phyloP scores from a whole-genome alignment of 1,139 yeast species.

The Cylindricascospora bacillispora region DNA sequence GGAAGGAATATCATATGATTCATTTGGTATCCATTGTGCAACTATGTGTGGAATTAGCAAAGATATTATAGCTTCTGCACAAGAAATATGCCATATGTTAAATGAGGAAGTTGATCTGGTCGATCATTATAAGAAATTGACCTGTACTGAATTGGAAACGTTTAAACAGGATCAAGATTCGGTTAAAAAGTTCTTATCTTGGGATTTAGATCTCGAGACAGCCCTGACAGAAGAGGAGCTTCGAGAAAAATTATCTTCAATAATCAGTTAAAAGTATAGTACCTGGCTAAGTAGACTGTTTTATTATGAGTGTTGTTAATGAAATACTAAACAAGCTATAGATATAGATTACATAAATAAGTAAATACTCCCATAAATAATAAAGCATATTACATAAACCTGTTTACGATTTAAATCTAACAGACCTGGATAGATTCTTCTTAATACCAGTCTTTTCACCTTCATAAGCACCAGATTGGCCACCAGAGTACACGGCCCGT shows the following conservation, averaged over 20 bases:
- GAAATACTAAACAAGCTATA: too few relatives aligned
- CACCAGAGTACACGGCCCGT: conserved; percentile 70
- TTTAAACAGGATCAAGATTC: conserved; percentile 17
- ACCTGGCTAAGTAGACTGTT: too few relatives aligned
- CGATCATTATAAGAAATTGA: conserved; percentile 10
- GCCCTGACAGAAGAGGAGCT: too few relatives aligned
- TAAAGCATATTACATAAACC: not conserved
- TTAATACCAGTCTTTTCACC: conserved; percentile 98
- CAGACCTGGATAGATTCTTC: conserved; percentile 79
- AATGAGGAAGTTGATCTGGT: conserved; percentile 13
- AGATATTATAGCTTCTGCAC: conserved; percentile 25
- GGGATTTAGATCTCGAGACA: conserved; percentile 23
- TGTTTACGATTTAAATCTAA: conserved; percentile 38
- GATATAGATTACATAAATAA: too few relatives aligned
- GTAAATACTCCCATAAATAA: too few relatives aligned
- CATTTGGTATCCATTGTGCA: conserved; percentile 33
- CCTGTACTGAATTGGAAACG: conserved; percentile 10
- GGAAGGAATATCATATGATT: conserved; percentile 25
- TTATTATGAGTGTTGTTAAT: too few relatives aligned
- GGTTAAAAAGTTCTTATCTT: conserved; percentile 22
- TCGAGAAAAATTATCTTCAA: conserved; percentile 7
- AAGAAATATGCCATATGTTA: conserved; percentile 12
- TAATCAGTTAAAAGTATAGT: too few relatives aligned
- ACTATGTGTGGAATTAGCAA: conserved; percentile 26
- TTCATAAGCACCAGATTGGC: conserved; percentile 67